phyloP scores from a whole-genome alignment of 73 alveolate species.

The Symbiodinium pilosum region DNA sequence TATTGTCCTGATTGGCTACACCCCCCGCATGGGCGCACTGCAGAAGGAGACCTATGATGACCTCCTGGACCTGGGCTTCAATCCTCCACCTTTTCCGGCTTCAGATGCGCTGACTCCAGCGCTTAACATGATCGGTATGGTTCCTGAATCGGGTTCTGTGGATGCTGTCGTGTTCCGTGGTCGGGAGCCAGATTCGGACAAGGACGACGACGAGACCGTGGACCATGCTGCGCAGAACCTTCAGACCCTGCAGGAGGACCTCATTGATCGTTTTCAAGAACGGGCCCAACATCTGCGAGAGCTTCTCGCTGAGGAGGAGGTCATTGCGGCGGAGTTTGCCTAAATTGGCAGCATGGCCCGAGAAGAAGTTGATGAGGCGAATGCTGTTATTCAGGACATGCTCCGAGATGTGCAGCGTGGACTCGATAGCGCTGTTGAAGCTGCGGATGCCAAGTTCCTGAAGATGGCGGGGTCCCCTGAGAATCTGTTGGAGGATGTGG shows the following conservation, averaged over 20 bases:
- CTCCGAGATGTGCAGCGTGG: not conserved
- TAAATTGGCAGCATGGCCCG: not conserved
- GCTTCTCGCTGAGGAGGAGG: not conserved
- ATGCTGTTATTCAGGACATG: not conserved
- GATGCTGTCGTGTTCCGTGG: too few relatives aligned
- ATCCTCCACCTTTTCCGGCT: too few relatives aligned
- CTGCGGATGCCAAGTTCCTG: too few relatives aligned
- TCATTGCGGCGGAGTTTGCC: not conserved
- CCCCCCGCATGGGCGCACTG: too few relatives aligned
- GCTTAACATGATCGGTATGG: too few relatives aligned
- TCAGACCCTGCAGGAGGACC: not conserved
- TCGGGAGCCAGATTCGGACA: too few relatives aligned
- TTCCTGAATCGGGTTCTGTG: too few relatives aligned
- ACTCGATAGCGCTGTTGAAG: not conserved
- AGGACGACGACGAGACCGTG: not conserved
- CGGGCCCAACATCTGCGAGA: not conserved
- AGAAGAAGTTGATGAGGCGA: not conserved
- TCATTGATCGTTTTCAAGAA: not conserved
- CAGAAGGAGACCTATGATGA: too few relatives aligned
- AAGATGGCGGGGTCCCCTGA: not conserved
- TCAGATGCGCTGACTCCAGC: too few relatives aligned
- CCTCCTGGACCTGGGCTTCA: too few relatives aligned
- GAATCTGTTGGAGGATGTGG: not conserved
- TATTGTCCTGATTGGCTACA: too few relatives aligned
- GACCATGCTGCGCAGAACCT: not conserved